Evolutionary conservation across 1,139 yeast genomes (phyloP), one percentile per base, ranked within the genome.

Genomic region (Scheffersomyces titani): DNA sequence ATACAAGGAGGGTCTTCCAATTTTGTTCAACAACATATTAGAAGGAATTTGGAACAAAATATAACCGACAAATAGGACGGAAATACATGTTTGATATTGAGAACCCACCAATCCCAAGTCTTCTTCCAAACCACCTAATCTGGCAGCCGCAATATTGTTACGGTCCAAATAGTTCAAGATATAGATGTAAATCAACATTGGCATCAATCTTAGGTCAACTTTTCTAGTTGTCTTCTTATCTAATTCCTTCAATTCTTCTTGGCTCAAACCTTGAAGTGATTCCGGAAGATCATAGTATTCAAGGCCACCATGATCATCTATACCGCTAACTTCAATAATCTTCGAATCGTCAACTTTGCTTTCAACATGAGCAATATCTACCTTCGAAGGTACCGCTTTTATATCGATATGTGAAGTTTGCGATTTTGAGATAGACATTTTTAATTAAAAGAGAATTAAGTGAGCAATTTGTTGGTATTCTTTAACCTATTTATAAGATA

Each of bases 1-100:
- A 65, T 82, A 85, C 40, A 78, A 63, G 4, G 86, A 78, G 6
- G 87, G 88, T 60, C 72, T 75, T 3, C 82, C 84, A 52, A 83
- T 65, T 61, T 78, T 80, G 68, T 85, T 83, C 63, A 78, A 70
- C 52, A 77, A 64, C 79, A 78, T 75, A 60, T 77, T 78, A 50
- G 86, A 79, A 22, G 89, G 88, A 57, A 86, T 78, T 69, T 86
- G 87, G 77, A 85, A 80, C 53, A 82, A 70, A 60, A 86, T 83
- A 66, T 86, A 87, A 56, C 89, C 88, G 36, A 86, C 87, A 61
- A 84, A 86, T 53, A 86, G 75, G 56, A 86, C 78, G 22, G 87
- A 80, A 60, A 85, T 79, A 65, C 82, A 76, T 5, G 85, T 82
- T 66, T 85, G 85, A 67, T 83, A 86, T 65, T 86, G 82, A 52